Conservation (phyloP, 306 rosid genomes). For the Castanopsis chinensis region DNA sequence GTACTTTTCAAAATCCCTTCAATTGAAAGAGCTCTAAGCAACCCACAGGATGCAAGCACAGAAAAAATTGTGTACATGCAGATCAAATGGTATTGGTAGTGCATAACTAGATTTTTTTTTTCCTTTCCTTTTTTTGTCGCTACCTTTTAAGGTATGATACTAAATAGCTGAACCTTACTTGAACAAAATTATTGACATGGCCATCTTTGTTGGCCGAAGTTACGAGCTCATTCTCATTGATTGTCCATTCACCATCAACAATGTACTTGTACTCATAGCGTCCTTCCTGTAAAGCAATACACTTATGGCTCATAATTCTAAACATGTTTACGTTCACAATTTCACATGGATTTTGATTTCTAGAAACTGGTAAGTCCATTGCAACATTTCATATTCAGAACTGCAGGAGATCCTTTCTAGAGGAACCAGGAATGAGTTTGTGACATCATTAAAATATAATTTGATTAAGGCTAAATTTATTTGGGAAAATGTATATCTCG, state of each 20-base stretch:
- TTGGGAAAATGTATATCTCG: background rate
- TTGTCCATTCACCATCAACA: conserved; percentile 75
- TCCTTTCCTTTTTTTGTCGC: background rate
- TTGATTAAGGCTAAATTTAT: background rate
- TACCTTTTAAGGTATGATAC: no score
- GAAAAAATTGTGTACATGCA: background rate
- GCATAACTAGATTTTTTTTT: background rate
- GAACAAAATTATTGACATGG: conserved; percentile 73
- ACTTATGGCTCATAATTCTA: conserved; percentile 5
- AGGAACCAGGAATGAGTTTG: background rate
- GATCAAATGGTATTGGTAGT: background rate
- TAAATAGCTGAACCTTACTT: conserved; percentile 49
- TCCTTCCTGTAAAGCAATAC: conserved; percentile 67
- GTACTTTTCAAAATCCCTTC: background rate
- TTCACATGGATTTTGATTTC: background rate
- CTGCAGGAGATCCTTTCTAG: background rate
- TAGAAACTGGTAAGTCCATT: conserved; percentile 9
- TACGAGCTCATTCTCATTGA: conserved; percentile 45
- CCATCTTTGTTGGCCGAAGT: conserved; percentile 78
- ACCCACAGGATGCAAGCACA: conserved; percentile 3
- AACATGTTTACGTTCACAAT: background rate
- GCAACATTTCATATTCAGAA: conserved; percentile 2
- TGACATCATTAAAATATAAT: background rate
- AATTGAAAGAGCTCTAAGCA: background rate
- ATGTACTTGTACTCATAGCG: conserved; percentile 91